A percentile compares a stretch with the other conserved stretches of the same genome.
Evolutionary conservation across 1,139 yeast species (phyloP).

Genomic region (Yamadazyma spencermartinsiae): DNA sequence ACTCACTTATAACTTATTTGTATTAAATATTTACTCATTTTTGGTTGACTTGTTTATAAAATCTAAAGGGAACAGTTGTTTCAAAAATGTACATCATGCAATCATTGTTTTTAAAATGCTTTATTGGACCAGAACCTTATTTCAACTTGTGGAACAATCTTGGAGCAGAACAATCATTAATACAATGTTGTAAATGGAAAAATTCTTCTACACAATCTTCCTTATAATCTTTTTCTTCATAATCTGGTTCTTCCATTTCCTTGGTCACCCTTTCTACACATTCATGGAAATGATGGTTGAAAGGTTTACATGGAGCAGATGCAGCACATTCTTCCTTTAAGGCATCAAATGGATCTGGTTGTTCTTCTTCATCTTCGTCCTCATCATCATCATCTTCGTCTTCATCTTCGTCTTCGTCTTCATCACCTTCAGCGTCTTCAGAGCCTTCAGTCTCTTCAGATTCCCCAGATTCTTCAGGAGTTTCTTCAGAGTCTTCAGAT

Average conservation of each 20-base stretch:
- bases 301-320: constrained; percentile 68
- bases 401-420: constrained; percentile 62
- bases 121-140: constrained; percentile 32
- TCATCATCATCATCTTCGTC: constrained; percentile 74
- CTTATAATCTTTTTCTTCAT: constrained; percentile 77
- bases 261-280: constrained; percentile 93
- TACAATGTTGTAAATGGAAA: constrained; percentile 94
- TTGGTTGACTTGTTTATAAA: not conserved
- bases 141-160: constrained; percentile 83
- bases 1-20: too few species aligned
- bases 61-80: too few species aligned
- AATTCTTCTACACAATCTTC: constrained; percentile 98
- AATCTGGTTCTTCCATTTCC: constrained; percentile 80
- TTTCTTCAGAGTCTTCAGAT: constrained; percentile 7
- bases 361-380: constrained; percentile 78
- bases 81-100: not conserved
- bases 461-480: constrained; percentile 24
- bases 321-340: constrained; percentile 69
- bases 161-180: constrained; percentile 92
- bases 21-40: not conserved
- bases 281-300: constrained; percentile 88
- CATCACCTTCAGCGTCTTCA: constrained; percentile 50
- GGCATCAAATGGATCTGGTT: constrained; percentile 65
- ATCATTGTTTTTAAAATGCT: not conserved
- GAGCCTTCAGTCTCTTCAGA: constrained; percentile 40